Conservation (phyloP, 1,284 basidiomycete genomes). For the Ganoderma multipileum region DNA sequence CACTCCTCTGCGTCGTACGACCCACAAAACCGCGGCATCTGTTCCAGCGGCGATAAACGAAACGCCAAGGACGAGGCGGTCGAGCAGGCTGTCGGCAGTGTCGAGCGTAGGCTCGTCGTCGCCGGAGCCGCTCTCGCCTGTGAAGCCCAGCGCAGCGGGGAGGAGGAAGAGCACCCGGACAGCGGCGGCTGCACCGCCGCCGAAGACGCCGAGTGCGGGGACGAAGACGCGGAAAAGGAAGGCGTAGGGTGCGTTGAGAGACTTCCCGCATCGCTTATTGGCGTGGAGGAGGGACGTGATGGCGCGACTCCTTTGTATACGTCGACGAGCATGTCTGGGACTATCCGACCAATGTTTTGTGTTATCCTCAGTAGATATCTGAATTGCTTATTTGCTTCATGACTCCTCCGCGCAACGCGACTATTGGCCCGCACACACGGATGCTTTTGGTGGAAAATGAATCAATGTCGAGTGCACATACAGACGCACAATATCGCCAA, state of each 20-base stretch:
- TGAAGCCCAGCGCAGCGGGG: constrained; percentile 30
- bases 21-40: constrained; percentile 34
- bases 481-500: too few species aligned
- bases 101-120: constrained; percentile 36
- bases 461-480: too few species aligned
- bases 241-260: constrained; percentile 11
- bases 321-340: too few species aligned
- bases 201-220: constrained; percentile 7
- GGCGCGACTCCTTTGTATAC: too few species aligned
- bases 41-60: constrained; percentile 19
- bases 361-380: not conserved
- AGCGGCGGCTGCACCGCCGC: constrained; percentile 4
- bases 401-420: too few species aligned
- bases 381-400: not conserved
- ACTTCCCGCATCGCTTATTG: too few species aligned
- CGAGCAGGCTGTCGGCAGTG: constrained; percentile 30
- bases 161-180: constrained; percentile 18
- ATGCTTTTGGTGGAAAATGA: not conserved
- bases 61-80: constrained; percentile 30
- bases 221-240: constrained; percentile 30
- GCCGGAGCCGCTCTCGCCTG: constrained; percentile 37
- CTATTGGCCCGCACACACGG: too few species aligned
- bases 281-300: too few species aligned
- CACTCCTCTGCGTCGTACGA: constrained; percentile 34
- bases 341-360: not conserved